Evolutionary conservation across 495 filamentous ascomycete species (phyloP), one percentile per base, ranked within the genome.

Genomic region (Extremus antarcticus): DNA sequence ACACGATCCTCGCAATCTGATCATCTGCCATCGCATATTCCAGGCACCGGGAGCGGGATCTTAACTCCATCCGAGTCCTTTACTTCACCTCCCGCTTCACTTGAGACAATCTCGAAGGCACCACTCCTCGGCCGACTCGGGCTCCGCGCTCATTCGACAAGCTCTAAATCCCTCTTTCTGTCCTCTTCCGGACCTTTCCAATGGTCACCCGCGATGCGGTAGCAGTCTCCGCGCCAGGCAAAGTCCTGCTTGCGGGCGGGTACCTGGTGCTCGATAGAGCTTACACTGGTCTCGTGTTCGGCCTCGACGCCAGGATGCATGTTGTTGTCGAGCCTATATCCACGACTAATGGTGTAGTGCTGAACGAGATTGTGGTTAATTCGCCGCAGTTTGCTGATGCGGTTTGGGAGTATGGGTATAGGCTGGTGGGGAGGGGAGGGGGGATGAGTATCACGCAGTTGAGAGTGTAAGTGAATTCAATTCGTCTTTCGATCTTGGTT

Each of bases 171-270:
- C 20, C 23, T 24, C 23, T 19, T 24, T 13, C n/a, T n/a, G n/a
- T n/a, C n/a, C 3, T 22, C 46, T 25, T 32, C 39, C 25, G 3
- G 9, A 1, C 20, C 1, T 11, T 3, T 25, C 56, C 53, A 61
- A 61, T 58, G 54, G 55, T 55, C 29, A 4, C 13, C 17, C 59
- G 39, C 24, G 24, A 57, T 58, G 55, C 54, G 2, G 54, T 61
- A 53, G 88, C 87, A 62, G 77, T 94, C 59, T 96, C 91, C 57
- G 90, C 94, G 1, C 92, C 92, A 21, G 92, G 92, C 48, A 98
- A 98, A 72, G 94, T 98, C 43, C 78, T 98, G 45, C 77, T 98
- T 16, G 88, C 90, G 47, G 92, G 92, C 39, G 92, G 92, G 41
- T 98, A 96, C 66, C 82, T 98, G 13, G 89, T 96, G 9, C 83